Base-by-base conservation (phyloP, 176 grass and related monocot genomes). In the Themeda triandra region DNA sequence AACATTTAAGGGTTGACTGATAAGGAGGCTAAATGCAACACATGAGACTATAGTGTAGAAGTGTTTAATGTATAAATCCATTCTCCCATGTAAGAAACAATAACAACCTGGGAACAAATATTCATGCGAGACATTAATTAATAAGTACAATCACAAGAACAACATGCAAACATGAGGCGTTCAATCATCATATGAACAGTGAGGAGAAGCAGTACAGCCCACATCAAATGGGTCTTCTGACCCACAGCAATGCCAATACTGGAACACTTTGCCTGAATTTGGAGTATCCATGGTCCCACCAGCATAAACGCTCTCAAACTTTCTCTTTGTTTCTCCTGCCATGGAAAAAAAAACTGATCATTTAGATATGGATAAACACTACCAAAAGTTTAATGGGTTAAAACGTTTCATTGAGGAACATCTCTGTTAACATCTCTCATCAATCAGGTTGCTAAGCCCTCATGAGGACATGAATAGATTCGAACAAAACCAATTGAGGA, bases 181-280 rank as follows among this genome's bases (percentile, higher is more conserved):
- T 96, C 82, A 97, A 21, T 97, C 94, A 82, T 98, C 91, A 27
- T 98, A 98, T 18, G 95, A 95, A 86, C 78, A 86, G 63, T 98
- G 95, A 24, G 92, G 91, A 40, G 91, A 63, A 77, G 95, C 89
- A 63, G 92, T 93, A 88, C 95, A 98, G 7, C 95, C 95, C 32
- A 46, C 66, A 82, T 93, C 87, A 80, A 95, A 95, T 65, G 89
- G 95, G 84, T 98, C 89, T 75, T 98, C 92, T 1, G 91, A 98
- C 31, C 92, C 95, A 42, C 95, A 98, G 33, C 95, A 98, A 79
- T 98, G 95, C 95, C 95, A 98, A 80, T 98, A 98, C 62, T 98
- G 95, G 44, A 90, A 90, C 63, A 98, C 91, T 90, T 95, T 93
- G 49, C 95, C 92, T 19, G 92, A 82, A 81, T 91, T 85, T 0